Evolutionary conservation across 768 basidiomycete species (phyloP).

Genomic region (Boletus huronensis): DNA sequence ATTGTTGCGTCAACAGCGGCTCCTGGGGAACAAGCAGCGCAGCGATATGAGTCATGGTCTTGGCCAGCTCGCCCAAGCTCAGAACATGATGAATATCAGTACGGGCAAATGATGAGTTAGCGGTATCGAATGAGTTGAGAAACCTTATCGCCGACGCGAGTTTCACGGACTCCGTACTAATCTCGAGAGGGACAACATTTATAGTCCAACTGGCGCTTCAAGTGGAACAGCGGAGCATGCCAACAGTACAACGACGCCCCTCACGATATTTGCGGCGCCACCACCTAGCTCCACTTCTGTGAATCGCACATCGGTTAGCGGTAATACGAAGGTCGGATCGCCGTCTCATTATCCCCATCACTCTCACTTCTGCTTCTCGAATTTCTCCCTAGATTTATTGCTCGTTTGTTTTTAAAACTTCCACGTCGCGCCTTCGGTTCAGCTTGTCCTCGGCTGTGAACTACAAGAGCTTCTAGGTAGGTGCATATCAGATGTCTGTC

Average conservation of each 20-base stretch:
- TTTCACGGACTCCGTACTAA: constrained; percentile 48
- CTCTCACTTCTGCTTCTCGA: constrained; percentile 51
- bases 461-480: constrained; percentile 80
- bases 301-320: constrained; percentile 10
- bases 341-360: constrained; percentile 42
- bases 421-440: constrained; percentile 83
- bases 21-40: constrained; percentile 7
- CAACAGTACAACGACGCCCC: constrained; percentile 11
- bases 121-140: constrained; percentile 53
- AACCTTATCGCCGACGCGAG: constrained; percentile 42
- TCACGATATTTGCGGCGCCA: constrained; percentile 19
- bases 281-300: constrained; percentile 15
- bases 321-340: constrained; percentile 25
- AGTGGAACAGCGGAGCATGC: constrained; percentile 11
- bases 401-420: constrained; percentile 92
- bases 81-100: constrained; percentile 18
- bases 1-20: constrained; percentile 65
- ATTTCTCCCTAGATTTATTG: constrained; percentile 71
- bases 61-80: constrained; percentile 14
- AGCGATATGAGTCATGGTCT: not conserved
- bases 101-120: constrained; percentile 30
- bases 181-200: constrained; percentile 38
- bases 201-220: constrained; percentile 23
- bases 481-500: constrained; percentile 76
- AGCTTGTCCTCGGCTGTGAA: constrained; percentile 78